Evolutionary conservation across 2,329 filamentous ascomycete genomes (phyloP).

Genomic region (Paecilomyces dactylethromorphus): DNA sequence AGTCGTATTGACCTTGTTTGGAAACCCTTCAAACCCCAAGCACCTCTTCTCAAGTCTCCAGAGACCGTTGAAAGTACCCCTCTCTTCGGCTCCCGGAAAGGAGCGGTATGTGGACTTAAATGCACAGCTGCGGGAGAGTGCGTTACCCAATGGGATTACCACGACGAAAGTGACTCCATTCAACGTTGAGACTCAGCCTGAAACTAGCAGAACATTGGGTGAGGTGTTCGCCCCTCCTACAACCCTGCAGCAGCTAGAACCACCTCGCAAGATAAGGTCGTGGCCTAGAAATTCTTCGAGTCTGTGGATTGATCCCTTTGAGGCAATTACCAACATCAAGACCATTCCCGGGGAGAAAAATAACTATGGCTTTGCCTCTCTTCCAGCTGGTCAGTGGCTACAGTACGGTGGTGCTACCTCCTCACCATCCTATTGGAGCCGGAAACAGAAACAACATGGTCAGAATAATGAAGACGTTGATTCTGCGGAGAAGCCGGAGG

Average conservation of each 20-base stretch:
- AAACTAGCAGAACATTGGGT: constrained; percentile 34
- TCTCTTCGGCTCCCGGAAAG: constrained; percentile 30
- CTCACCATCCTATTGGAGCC: constrained; percentile 32
- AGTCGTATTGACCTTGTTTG: constrained; percentile 68
- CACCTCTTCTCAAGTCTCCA: constrained; percentile 85
- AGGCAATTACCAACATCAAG: constrained; percentile 28
- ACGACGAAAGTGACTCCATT: constrained; percentile 59
- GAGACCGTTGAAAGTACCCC: constrained; percentile 32
- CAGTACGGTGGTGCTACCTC: constrained; percentile 34
- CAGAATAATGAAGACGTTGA: constrained; percentile 15
- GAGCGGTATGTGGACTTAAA: constrained; percentile 34
- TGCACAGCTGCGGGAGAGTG: constrained; percentile 54
- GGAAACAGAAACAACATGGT: constrained; percentile 25
- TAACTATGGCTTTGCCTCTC: constrained; percentile 33
- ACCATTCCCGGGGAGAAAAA: constrained; percentile 29
- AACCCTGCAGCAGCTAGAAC: constrained; percentile 32
- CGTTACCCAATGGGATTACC: constrained; percentile 68
- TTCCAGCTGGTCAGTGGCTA: constrained; percentile 38
- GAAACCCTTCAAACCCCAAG: constrained; percentile 65
- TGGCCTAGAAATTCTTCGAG: constrained; percentile 23
- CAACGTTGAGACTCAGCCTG: constrained; percentile 23
- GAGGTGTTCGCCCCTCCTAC: constrained; percentile 38
- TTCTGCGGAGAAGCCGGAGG: constrained; percentile 15
- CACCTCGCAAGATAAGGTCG: constrained; percentile 30
- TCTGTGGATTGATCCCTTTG: constrained; percentile 37